phyloP scores from a whole-genome alignment of 2,329 filamentous ascomycete genomes.

The Ophiostoma australiae region DNA sequence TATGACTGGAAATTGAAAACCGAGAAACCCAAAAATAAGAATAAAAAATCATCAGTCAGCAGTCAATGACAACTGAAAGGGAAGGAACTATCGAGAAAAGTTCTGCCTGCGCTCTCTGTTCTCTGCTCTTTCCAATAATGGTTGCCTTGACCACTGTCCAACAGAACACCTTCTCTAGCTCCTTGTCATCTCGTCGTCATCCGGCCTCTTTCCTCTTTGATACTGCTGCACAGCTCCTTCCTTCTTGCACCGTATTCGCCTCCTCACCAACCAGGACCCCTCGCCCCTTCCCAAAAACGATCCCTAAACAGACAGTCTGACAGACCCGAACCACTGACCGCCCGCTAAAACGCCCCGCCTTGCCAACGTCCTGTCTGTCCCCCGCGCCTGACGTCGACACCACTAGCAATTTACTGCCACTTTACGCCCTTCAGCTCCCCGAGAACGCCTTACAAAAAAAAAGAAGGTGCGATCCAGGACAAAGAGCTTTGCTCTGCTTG shows the following conservation, averaged over 20 bases:
- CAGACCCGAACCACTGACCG: slow-evolving; percentile 15
- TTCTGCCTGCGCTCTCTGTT: not conserved
- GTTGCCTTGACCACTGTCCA: slow-evolving; percentile 12
- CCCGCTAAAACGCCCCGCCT: slow-evolving; percentile 20
- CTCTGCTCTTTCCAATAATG: not conserved
- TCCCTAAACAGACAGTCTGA: not conserved
- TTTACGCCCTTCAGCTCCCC: not conserved
- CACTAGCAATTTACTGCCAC: slow-evolving; percentile 16
- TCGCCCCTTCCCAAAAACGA: slow-evolving; percentile 14
- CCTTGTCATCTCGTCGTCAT: not conserved
- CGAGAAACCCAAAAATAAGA: not conserved
- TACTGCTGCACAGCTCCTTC: not conserved
- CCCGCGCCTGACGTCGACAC: slow-evolving; percentile 14
- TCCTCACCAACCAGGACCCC: not conserved
- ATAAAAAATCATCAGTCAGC: not conserved
- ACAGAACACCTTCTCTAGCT: not conserved
- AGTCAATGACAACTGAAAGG: not conserved
- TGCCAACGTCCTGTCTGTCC: not conserved
- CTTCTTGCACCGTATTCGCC: not conserved
- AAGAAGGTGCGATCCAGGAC: slow-evolving; percentile 3
- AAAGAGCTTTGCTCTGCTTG: not conserved
- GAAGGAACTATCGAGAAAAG: not conserved
- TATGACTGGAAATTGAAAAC: not conserved
- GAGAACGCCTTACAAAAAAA: slow-evolving; percentile 13
- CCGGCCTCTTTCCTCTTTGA: slow-evolving; percentile 1